Evolutionary conservation across 129 eudicot genomes (phyloP), one percentile per base, ranked within the genome.

Genomic region (Mikania micrantha): DNA sequence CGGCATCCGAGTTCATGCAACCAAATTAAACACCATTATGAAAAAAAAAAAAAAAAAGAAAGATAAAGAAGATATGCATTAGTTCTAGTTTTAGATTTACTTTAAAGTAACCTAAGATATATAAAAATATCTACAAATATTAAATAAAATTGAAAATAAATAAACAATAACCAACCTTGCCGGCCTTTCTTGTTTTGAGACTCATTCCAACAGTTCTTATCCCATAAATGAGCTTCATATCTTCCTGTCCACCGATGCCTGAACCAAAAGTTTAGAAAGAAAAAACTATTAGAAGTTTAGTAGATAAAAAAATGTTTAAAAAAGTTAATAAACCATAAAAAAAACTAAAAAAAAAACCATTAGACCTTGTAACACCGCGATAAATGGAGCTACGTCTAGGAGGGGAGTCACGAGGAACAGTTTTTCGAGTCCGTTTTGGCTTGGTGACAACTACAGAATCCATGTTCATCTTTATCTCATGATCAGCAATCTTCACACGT

Each of bases 201-300:
- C 58, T 91, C 88, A 75, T 85, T 91, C 97, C 97, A 91, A 10
- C 92, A 87, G 58, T 87, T 83, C 69, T 91, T 91, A 73, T 91
- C 97, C 97, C 97, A 91, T 53, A 91, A 73, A 83, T 91, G 97
- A 65, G 97, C 97, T 81, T 91, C 97, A 53, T 78, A 91, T 12
- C 97, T 82, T 10, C 97, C 97, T 0, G 97, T 91, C 97, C 97
- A 91, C 61, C 92, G 79, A 77, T 91, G 95, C 73, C 97, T 91
- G 57, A 52, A 47, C 19, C 50, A 32, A 52, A 47, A 36, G 29
- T 42, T 15, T 25, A 64, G 9, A 21, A 45, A 7, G n/a, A 48
- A 22, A 48, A 58, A 47, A 10, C 40, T 3, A 22, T n/a, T 10
- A 24, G 19, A 48, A 17, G 5, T 35, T 13, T 17, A 47, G 13